phyloP scores from a whole-genome alignment of 1,284 basidiomycete species.

The Melampsora americana region DNA sequence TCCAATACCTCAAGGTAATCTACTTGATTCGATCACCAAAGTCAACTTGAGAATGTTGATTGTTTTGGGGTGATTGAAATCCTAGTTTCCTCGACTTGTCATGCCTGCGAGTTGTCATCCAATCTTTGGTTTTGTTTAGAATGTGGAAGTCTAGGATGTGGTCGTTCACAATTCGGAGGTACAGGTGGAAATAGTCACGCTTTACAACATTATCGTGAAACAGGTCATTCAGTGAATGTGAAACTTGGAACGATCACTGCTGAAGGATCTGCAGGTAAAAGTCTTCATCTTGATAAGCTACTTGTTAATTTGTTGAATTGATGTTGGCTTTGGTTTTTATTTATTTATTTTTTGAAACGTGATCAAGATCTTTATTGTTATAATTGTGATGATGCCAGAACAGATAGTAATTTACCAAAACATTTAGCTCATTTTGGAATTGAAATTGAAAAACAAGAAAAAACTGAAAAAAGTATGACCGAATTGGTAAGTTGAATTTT shows the following conservation, averaged over 20 bases:
- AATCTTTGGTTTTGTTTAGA: conserved; percentile 95
- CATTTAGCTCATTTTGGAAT: conserved; percentile 85
- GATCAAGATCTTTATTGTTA: conserved; percentile 87
- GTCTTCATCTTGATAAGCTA: background rate
- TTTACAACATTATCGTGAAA: conserved; percentile 72
- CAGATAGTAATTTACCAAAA: conserved; percentile 71
- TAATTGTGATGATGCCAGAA: conserved; percentile 79
- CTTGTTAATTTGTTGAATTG: background rate
- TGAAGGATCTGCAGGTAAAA: conserved; percentile 78
- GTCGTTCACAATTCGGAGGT: conserved; percentile 81
- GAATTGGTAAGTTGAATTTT: conserved; percentile 67
- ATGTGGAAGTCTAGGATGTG: conserved; percentile 92
- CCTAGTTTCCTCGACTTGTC: conserved; percentile 71
- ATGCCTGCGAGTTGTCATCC: conserved; percentile 72
- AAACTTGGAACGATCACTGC: conserved; percentile 96
- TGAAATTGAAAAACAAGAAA: conserved; percentile 73
- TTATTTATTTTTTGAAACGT: too few species aligned
- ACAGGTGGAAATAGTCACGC: conserved; percentile 86
- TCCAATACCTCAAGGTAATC: conserved; percentile 61
- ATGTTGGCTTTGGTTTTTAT: conserved; percentile 30
- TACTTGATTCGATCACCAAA: conserved; percentile 45
- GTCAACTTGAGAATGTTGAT: background rate
- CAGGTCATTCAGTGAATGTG: conserved; percentile 77
- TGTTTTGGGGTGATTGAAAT: conserved; percentile 30
- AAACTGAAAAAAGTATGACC: conserved; percentile 96